These are phyloP conservation scores for Amphibolis antarctica DNA, from an alignment of 106 monocot genomes.

Conservation along the genomic window DNA sequence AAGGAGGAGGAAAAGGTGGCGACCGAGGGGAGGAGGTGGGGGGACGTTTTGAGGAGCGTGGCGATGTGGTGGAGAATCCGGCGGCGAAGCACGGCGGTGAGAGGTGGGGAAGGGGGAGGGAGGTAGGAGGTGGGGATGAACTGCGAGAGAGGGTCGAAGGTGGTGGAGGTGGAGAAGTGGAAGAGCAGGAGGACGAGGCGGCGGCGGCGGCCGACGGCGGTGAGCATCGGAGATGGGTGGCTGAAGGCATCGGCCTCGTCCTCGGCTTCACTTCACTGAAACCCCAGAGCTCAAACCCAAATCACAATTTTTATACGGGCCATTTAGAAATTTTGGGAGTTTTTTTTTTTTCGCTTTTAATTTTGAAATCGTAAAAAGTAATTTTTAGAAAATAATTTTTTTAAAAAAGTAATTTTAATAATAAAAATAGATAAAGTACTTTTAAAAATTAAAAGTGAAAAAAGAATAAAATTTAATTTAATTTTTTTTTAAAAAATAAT, in stretches of 20 bases:
- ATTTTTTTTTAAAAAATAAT: too few relatives aligned
- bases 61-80: slow-evolving; percentile 19
- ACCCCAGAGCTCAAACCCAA: too few relatives aligned
- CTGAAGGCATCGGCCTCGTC: neutral
- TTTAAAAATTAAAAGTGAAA: too few relatives aligned
- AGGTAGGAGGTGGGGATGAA: slow-evolving; percentile 21
- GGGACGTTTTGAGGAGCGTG: slow-evolving; percentile 15
- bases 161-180: neutral
- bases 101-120: slow-evolving; percentile 9
- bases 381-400: too few relatives aligned
- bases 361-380: too few relatives aligned
- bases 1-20: slow-evolving; percentile 11
- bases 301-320: too few relatives aligned
- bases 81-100: slow-evolving; percentile 25
- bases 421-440: too few relatives aligned
- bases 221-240: neutral
- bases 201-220: neutral
- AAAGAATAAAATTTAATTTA: too few relatives aligned
- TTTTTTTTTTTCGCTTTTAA: too few relatives aligned
- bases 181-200: neutral
- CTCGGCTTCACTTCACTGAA: too few relatives aligned
- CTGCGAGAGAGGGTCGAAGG: slow-evolving; percentile 21
- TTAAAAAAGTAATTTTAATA: too few relatives aligned
- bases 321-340: too few relatives aligned
- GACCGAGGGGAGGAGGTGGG: slow-evolving; percentile 9